A percentile compares a stretch with the other conserved stretches of the same genome.
phyloP scores from a whole-genome alignment of 495 filamentous ascomycete species.

The Penicillium riverlandense region DNA sequence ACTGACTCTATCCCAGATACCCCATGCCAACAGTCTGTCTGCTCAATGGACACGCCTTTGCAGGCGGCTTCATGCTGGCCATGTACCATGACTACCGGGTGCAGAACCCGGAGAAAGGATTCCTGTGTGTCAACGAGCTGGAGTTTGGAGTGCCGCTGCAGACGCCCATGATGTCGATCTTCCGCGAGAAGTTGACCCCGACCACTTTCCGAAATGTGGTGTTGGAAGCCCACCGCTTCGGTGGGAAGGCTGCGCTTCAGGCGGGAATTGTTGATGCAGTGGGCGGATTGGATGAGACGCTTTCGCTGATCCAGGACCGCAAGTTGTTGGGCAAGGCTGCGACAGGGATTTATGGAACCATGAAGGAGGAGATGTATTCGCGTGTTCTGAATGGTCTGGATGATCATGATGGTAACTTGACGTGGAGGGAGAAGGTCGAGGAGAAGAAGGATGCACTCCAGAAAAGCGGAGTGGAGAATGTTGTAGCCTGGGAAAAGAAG shows the following conservation, averaged over 20 bases:
- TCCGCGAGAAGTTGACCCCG: conserved; percentile 55
- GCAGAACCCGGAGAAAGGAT: conserved; percentile 60
- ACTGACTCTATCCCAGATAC: conserved; percentile 36
- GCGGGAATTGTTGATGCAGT: conserved; percentile 61
- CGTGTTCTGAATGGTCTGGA: conserved; percentile 50
- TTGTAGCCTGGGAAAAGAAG: conserved; percentile 36
- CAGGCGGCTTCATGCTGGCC: conserved; percentile 70
- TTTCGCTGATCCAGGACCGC: conserved; percentile 48
- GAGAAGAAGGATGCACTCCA: conserved; percentile 20
- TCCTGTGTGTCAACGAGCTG: conserved; percentile 70
- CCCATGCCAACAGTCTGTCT: conserved; percentile 79
- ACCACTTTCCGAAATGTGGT: conserved; percentile 54
- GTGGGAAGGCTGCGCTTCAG: conserved; percentile 49
- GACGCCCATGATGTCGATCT: conserved; percentile 65
- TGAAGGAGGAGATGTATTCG: conserved; percentile 70
- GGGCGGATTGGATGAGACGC: conserved; percentile 53
- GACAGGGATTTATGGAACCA: conserved; percentile 55
- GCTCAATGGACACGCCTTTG: conserved; percentile 76
- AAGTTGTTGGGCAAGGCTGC: conserved; percentile 50
- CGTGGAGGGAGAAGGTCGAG: conserved; percentile 31
- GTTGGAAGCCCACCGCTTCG: conserved; percentile 61
- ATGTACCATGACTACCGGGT: conserved; percentile 82
- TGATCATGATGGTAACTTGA: conserved; percentile 35
- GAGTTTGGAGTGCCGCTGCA: conserved; percentile 68
- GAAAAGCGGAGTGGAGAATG: conserved; percentile 13